Conservation (phyloP, 139 green algal species). For the Coelastrella sp. region DNA sequence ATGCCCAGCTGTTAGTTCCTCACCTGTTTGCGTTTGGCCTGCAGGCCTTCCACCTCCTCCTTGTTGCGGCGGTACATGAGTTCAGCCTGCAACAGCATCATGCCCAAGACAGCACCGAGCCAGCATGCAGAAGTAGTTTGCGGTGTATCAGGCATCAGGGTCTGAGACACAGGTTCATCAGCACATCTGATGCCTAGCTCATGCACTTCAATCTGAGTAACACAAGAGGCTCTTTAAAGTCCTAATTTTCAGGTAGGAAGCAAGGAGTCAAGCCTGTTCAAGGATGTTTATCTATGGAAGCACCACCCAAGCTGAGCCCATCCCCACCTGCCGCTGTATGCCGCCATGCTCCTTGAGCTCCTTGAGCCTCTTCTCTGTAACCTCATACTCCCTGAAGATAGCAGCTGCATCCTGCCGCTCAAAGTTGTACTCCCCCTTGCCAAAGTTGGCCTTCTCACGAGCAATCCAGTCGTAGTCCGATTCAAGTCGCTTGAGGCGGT, state of each 20-base stretch:
- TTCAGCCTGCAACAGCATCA: conserved; percentile 30
- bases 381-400: conserved; percentile 80
- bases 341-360: conserved; percentile 37
- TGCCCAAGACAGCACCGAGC: too few relatives aligned
- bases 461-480: conserved; percentile 86
- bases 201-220: not conserved
- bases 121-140: too few relatives aligned
- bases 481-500: conserved; percentile 59
- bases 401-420: not conserved
- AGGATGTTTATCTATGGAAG: not conserved
- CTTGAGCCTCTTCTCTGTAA: conserved; percentile 44
- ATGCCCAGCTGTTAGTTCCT: not conserved
- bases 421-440: conserved; percentile 71
- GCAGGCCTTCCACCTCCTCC: conserved; percentile 57
- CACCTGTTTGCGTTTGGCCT: conserved; percentile 60
- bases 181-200: not conserved
- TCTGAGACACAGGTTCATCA: too few relatives aligned
- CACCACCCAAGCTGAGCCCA: too few relatives aligned
- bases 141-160: too few relatives aligned
- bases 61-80: conserved; percentile 75
- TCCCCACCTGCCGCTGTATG: conserved; percentile 40
- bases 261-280: not conserved
- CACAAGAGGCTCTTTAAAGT: not conserved
- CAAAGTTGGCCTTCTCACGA: conserved; percentile 68
- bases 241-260: not conserved